A percentile compares a stretch with the other conserved stretches of the same genome.
Conservation (phyloP, 148 eudicot species). For the Tetragonia tetragonoides region DNA sequence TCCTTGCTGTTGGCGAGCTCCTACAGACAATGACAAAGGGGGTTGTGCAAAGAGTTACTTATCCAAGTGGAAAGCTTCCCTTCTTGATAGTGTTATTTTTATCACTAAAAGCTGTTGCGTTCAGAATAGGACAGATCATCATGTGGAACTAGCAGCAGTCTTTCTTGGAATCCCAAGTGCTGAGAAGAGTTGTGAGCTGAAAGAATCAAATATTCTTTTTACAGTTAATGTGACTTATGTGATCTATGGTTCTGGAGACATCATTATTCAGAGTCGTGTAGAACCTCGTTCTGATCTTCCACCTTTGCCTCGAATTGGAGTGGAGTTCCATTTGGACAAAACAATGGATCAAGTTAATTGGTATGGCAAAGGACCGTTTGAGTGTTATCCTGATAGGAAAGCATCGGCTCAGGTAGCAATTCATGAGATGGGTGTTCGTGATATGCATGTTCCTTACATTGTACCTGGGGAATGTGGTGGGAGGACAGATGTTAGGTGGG, state of each 20-base stretch:
- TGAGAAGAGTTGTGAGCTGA: slow-evolving; percentile 31
- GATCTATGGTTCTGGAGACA: slow-evolving; percentile 82
- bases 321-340: slow-evolving; percentile 79
- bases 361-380: slow-evolving; percentile 95
- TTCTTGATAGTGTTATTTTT: slow-evolving; percentile 52
- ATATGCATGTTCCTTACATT: slow-evolving; percentile 93
- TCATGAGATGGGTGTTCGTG: slow-evolving; percentile 61
- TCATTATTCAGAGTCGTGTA: slow-evolving; percentile 56
- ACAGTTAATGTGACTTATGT: slow-evolving; percentile 47
- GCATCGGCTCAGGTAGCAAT: slow-evolving; percentile 77
- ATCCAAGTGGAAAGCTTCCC: slow-evolving; percentile 76
- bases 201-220: slow-evolving; percentile 39
- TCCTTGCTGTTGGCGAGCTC: slow-evolving; percentile 99
- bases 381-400: slow-evolving; percentile 94
- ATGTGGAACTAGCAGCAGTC: slow-evolving; percentile 45
- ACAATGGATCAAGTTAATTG: slow-evolving; percentile 65
- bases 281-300: slow-evolving; percentile 68
- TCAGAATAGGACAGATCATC: slow-evolving; percentile 43
- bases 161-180: slow-evolving; percentile 44
- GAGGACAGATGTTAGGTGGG: slow-evolving; percentile 95
- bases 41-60: slow-evolving; percentile 64
- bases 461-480: slow-evolving; percentile 93
- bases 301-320: slow-evolving; percentile 84
- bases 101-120: slow-evolving; percentile 47
- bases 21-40: slow-evolving; percentile 95